phyloP scores from a whole-genome alignment of 202 grass and related monocot species.

The Zizania palustris region DNA sequence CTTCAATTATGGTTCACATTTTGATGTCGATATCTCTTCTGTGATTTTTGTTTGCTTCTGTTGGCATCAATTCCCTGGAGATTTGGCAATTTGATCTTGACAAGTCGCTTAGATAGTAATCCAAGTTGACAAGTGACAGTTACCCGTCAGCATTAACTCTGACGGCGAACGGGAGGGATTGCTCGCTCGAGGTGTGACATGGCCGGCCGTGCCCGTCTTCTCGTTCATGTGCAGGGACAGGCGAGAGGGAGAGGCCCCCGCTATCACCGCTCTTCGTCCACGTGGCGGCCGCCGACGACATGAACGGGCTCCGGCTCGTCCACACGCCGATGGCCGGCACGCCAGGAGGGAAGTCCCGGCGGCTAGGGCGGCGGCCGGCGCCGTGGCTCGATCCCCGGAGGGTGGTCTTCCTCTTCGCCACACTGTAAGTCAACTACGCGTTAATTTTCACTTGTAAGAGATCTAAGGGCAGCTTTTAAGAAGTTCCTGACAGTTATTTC shows the following conservation, averaged over 20 bases:
- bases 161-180: conserved; percentile 11
- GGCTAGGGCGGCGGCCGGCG: conserved; percentile 53
- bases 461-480: no score
- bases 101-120: background rate
- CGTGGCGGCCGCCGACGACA: conserved; percentile 52
- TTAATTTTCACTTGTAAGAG: no score
- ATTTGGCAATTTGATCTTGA: conserved; percentile 4
- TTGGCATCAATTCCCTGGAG: background rate
- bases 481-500: no score
- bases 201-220: background rate
- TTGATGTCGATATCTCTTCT: background rate
- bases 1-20: no score
- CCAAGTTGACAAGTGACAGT: conserved; percentile 2
- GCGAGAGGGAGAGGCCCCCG: conserved; percentile 48
- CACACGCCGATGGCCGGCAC: conserved; percentile 56
- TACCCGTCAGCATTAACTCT: background rate
- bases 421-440: conserved; percentile 61
- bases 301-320: conserved; percentile 39
- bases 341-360: conserved; percentile 58
- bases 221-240: conserved; percentile 1
- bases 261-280: conserved; percentile 50
- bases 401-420: conserved; percentile 86
- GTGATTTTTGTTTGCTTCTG: background rate
- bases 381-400: conserved; percentile 76
- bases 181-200: background rate